Percentiles rank a stretch among this genome's conserved stretches.
Conservation (phyloP, 495 filamentous ascomycete genomes). For the Lindgomyces ingoldianus region DNA sequence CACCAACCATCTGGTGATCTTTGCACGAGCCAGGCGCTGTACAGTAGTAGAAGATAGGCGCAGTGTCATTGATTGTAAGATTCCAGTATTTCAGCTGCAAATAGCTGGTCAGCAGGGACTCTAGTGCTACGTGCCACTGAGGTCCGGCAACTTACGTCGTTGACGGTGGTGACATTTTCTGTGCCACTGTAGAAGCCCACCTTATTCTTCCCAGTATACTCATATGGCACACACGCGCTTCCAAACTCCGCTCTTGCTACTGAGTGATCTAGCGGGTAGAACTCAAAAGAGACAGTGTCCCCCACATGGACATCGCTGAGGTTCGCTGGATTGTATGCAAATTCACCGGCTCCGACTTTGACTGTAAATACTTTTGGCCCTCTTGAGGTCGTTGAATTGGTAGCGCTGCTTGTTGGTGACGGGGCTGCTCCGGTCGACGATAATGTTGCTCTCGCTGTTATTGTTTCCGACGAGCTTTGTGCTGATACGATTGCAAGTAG, state of each 20-base stretch:
- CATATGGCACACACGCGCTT: conserved; percentile 61
- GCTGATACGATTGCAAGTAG: neutral
- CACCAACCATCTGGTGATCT: conserved; percentile 50
- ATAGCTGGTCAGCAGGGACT: conserved; percentile 35
- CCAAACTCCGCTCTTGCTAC: conserved; percentile 58
- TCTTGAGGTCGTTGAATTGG: conserved; percentile 1
- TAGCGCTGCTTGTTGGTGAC: conserved; percentile 1
- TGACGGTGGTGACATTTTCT: conserved; percentile 44
- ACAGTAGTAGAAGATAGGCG: conserved; percentile 65
- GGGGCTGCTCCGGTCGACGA: neutral
- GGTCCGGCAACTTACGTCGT: conserved; percentile 23
- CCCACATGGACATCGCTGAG: conserved; percentile 35
- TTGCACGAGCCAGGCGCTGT: conserved; percentile 49
- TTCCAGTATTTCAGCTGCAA: conserved; percentile 52
- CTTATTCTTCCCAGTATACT: conserved; percentile 47
- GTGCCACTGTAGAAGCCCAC: conserved; percentile 54
- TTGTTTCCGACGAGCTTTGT: neutral
- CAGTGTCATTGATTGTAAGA: conserved; percentile 57
- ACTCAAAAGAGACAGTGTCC: conserved; percentile 53
- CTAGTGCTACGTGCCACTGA: conserved; percentile 26
- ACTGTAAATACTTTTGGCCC: conserved; percentile 31
- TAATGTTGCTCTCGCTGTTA: neutral
- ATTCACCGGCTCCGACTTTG: conserved; percentile 32
- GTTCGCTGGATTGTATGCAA: conserved; percentile 32
- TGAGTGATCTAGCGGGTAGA: conserved; percentile 62